phyloP scores from a whole-genome alignment of 1,139 yeast genomes.

The Pichia norvegensis region DNA sequence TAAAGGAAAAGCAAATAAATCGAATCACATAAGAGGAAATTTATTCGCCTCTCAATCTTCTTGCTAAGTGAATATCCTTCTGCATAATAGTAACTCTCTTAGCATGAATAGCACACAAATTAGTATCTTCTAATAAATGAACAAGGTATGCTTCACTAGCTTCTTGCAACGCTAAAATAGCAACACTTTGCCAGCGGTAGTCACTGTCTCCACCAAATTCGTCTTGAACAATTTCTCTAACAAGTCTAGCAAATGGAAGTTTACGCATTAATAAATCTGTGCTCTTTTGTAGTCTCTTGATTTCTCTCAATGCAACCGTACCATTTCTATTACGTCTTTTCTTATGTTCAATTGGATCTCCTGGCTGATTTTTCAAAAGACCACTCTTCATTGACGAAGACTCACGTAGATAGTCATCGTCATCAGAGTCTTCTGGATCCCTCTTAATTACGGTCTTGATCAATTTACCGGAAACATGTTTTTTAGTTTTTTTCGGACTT shows the following conservation, averaged over 20 bases:
- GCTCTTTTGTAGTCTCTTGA: slow-evolving; percentile 66
- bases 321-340: slow-evolving; percentile 64
- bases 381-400: slow-evolving; percentile 25
- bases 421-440: slow-evolving; percentile 11
- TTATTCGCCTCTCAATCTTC: slow-evolving; percentile 67
- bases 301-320: slow-evolving; percentile 67
- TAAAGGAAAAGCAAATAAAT: neutral
- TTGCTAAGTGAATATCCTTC: slow-evolving; percentile 84
- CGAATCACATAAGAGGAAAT: neutral
- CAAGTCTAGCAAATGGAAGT: slow-evolving; percentile 85
- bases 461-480: neutral
- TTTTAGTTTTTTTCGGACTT: neutral
- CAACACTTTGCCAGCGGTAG: slow-evolving; percentile 84
- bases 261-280: slow-evolving; percentile 74
- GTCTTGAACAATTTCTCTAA: slow-evolving; percentile 72
- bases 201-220: slow-evolving; percentile 48
- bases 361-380: slow-evolving; percentile 43
- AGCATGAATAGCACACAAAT: slow-evolving; percentile 85
- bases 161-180: slow-evolving; percentile 82
- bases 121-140: slow-evolving; percentile 83
- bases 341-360: slow-evolving; percentile 35
- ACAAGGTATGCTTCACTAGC: slow-evolving; percentile 88
- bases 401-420: slow-evolving; percentile 5
- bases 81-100: slow-evolving; percentile 92
- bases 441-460: slow-evolving; percentile 1